phyloP scores from a whole-genome alignment of 1,284 basidiomycete genomes.

The Rhodotorula sp. region DNA sequence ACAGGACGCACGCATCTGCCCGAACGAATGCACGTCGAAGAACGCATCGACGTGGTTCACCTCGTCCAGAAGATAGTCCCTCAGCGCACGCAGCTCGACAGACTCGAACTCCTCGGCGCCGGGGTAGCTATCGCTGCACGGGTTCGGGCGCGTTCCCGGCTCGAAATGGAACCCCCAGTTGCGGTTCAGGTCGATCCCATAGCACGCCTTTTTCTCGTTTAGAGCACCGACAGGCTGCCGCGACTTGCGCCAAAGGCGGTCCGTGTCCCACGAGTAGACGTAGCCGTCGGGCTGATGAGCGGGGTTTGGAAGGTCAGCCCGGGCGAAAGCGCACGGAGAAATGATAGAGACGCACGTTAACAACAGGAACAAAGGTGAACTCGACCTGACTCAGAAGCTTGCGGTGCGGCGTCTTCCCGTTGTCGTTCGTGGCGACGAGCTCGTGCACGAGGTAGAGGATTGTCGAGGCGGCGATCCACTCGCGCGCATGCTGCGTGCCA shows the following conservation, averaged over 20 bases:
- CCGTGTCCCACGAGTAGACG: conserved; percentile 62
- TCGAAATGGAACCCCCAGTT: conserved; percentile 58
- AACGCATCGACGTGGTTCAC: conserved; percentile 60
- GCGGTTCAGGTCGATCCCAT: conserved; percentile 78
- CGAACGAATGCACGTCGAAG: conserved; percentile 77
- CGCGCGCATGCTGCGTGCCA: conserved; percentile 76
- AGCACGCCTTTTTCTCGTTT: conserved; percentile 52
- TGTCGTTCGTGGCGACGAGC: conserved; percentile 53
- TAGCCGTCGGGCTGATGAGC: conserved; percentile 69
- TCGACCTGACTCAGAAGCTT: conserved; percentile 63
- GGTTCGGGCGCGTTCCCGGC: conserved; percentile 28
- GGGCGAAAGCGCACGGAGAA: background rate
- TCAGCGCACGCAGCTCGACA: conserved; percentile 72
- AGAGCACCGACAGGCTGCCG: conserved; percentile 57
- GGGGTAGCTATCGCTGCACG: conserved; percentile 39
- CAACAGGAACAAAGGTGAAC: conserved; percentile 73
- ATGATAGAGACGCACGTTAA: conserved; percentile 57
- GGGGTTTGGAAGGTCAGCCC: background rate
- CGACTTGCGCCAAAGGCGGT: conserved; percentile 83
- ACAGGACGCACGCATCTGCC: conserved; percentile 71
- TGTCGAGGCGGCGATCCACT: conserved; percentile 80
- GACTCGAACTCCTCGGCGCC: conserved; percentile 63
- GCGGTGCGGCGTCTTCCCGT: conserved; percentile 3
- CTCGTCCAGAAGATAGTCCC: conserved; percentile 66
- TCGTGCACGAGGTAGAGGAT: conserved; percentile 73